phyloP scores from a whole-genome alignment of 1,284 basidiomycete genomes.

The Malassezia japonica region DNA sequence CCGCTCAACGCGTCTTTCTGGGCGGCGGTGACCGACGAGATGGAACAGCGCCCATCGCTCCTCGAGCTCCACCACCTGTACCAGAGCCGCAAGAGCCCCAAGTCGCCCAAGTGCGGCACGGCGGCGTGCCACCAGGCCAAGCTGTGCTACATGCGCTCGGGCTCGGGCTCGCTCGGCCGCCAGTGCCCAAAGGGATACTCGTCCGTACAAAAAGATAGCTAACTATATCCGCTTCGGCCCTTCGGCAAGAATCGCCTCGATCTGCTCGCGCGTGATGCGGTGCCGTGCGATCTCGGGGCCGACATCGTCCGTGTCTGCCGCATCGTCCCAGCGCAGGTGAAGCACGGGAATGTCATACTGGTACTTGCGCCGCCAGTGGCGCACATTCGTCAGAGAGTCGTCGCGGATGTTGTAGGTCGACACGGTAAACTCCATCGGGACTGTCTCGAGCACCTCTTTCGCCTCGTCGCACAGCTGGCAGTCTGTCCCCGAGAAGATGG shows the following conservation, averaged over 20 bases:
- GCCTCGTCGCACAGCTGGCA: slow-evolving; percentile 42
- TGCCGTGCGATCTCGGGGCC: slow-evolving; percentile 14
- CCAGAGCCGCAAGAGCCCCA: slow-evolving; percentile 61
- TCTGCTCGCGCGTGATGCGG: background rate
- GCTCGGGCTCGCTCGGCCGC: slow-evolving; percentile 55
- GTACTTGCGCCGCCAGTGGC: slow-evolving; percentile 41
- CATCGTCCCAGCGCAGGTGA: slow-evolving; percentile 22
- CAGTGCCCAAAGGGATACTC: slow-evolving; percentile 60
- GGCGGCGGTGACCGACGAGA: slow-evolving; percentile 66
- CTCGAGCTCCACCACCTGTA: slow-evolving; percentile 62
- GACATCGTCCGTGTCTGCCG: background rate
- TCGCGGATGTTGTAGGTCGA: slow-evolving; percentile 42
- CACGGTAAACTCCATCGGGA: slow-evolving; percentile 23
- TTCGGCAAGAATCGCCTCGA: background rate
- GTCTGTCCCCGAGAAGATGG: slow-evolving; percentile 40
- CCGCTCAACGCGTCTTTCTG: slow-evolving; percentile 75
- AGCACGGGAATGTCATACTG: slow-evolving; percentile 46
- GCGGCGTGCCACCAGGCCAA: slow-evolving; percentile 59
- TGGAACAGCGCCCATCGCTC: slow-evolving; percentile 58
- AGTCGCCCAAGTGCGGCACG: slow-evolving; percentile 55
- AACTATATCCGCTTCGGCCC: background rate
- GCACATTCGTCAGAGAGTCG: slow-evolving; percentile 24
- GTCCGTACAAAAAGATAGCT: slow-evolving; percentile 57
- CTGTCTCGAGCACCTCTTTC: slow-evolving; percentile 23
- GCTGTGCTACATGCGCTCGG: slow-evolving; percentile 70